phyloP scores from a whole-genome alignment of 495 filamentous ascomycete genomes.

The Penicillium paxilli region DNA sequence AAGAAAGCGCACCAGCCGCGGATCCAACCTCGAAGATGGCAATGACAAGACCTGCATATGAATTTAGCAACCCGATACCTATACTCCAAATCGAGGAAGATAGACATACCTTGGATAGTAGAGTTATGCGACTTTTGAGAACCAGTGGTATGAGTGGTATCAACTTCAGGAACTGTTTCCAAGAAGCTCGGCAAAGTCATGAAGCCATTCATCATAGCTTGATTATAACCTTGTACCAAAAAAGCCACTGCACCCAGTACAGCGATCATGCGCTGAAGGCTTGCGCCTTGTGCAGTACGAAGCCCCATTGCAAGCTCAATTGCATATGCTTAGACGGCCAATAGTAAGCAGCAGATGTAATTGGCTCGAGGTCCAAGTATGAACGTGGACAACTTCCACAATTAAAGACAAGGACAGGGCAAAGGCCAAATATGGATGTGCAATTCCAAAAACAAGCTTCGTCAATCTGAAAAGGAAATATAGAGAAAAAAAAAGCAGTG shows the following conservation, averaged over 20 bases:
- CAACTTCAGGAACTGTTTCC: conserved; percentile 11
- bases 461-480: not conserved
- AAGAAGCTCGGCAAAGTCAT: conserved; percentile 15
- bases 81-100: not conserved
- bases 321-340: not conserved
- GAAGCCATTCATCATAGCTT: conserved; percentile 21
- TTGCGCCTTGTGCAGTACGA: conserved; percentile 6
- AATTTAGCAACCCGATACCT: not conserved
- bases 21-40: conserved; percentile 18
- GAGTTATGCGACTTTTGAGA: conserved; percentile 9
- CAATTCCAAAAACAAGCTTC: not conserved
- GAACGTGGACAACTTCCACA: not conserved
- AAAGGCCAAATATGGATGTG: no score
- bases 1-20: conserved; percentile 13
- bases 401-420: not conserved
- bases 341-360: not conserved
- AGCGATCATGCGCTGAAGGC: conserved; percentile 14
- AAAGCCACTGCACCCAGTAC: conserved; percentile 21
- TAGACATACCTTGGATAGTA: conserved; percentile 6
- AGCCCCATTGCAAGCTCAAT: conserved; percentile 1
- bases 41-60: conserved; percentile 1
- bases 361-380: not conserved
- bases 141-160: conserved; percentile 6
- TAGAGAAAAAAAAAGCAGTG: not conserved
- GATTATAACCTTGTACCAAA: conserved; percentile 21